Base-by-base conservation (phyloP, 352 stramenopile genomes). In the Elongisporangium undulatum region DNA sequence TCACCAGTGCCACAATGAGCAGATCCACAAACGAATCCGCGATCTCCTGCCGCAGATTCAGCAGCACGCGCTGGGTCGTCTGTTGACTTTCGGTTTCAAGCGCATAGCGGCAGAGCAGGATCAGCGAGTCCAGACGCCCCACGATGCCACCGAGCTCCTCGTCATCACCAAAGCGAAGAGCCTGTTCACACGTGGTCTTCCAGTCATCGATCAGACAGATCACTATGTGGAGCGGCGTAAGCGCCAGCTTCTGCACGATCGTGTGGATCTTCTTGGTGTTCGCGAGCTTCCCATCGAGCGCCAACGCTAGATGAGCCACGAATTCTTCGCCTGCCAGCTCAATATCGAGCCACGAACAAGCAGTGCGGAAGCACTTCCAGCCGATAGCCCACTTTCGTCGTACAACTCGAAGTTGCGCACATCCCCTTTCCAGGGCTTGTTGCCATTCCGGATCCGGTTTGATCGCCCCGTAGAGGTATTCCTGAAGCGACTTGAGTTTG, bases 301-400 rank as follows among this genome's bases (percentile, higher is more conserved):
- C 84, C 20, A 79, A 54, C 8, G 73, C 70, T 39, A 95, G 67
- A 23, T 75, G 71, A 4, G 63, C 53, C 7, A 78, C 63, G 24
- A 76, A 66, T 0, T 61, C 41, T 19, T 73, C 74, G 19, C 66
- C 66, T 12, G 61, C 39, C 41, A 84, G 49, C 6, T 51, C 39
- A 4, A 92, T 57, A 19, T 92, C 59, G 53, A 91, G 63, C 78
- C 75, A 90, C 49, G 69, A 67, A 22, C 75, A 88, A 3, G 75
- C 72, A 2, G 69, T 67, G 1, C 74, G 79, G 60, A 93, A 89
- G 54, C 79, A 90, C 23, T 79, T 70, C 84, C 84, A 93, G 9
- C 79, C 79, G n/a, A 74, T 61, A 1, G 66, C 58, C 84, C 84
- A 93, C 21, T 62, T 59, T 41, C 50, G 48, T 8, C 68, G 81